These are phyloP conservation scores for Geotrichum candidum DNA, from an alignment of 1,139 yeast species.

Conservation along the genomic window DNA sequence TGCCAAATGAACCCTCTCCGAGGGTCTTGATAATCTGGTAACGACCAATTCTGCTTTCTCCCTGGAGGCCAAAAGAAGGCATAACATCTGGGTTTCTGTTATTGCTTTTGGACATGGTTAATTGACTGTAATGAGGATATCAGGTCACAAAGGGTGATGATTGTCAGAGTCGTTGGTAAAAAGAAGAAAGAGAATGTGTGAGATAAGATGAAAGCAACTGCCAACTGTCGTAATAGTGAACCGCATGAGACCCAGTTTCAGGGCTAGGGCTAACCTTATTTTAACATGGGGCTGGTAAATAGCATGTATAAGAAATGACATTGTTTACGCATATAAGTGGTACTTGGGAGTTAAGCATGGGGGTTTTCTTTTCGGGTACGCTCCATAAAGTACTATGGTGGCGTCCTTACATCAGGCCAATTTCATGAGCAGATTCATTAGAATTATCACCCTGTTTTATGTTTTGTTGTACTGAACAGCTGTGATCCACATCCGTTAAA, in stretches of 20 bases:
- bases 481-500: not conserved
- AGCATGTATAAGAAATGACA: not conserved
- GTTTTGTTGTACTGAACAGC: not conserved
- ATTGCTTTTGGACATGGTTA: not conserved
- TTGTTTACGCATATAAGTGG: not conserved
- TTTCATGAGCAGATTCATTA: not conserved
- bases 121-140: not conserved
- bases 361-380: not conserved
- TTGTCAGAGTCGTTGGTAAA: not conserved
- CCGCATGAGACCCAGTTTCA: not conserved
- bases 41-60: constrained; percentile 60
- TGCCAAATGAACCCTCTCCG: constrained; percentile 97
- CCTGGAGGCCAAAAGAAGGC: constrained; percentile 24
- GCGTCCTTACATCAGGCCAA: not conserved
- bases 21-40: constrained; percentile 91
- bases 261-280: not conserved
- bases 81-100: constrained; percentile 21
- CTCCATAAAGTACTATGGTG: not conserved
- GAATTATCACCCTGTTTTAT: not conserved
- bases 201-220: not conserved
- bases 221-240: not conserved
- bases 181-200: not conserved
- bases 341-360: not conserved
- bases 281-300: not conserved
- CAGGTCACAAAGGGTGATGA: not conserved